Evolutionary conservation across 305 asterid species (phyloP).

Genomic region (Fraxinus nigra): DNA sequence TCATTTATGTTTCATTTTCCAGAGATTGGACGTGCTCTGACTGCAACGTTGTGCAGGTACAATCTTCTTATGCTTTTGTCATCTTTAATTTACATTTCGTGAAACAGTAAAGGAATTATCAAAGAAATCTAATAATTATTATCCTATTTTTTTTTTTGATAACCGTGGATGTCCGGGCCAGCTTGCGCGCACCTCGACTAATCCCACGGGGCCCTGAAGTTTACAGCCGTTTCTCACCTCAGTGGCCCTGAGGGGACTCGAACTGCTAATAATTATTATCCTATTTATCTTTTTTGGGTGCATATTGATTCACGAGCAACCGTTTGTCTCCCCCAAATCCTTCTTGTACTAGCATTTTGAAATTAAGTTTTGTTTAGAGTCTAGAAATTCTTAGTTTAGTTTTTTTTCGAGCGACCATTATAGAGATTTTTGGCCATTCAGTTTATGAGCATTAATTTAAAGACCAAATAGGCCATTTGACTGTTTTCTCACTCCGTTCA

Average conservation of each 20-base stretch:
- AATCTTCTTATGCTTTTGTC: not conserved
- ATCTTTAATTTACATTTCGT: not conserved
- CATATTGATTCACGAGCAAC: not conserved
- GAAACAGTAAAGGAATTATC: not conserved
- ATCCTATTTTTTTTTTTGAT: too few species aligned
- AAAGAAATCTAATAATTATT: not conserved
- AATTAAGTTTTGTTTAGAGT: not conserved
- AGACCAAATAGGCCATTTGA: not conserved
- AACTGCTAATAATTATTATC: not conserved
- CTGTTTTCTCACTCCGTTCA: not conserved
- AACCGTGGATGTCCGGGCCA: too few species aligned
- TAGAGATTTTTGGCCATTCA: not conserved
- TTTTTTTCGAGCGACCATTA: not conserved
- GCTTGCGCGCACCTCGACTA: too few species aligned
- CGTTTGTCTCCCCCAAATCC: not conserved
- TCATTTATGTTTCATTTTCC: constrained; percentile 35
- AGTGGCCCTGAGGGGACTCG: too few species aligned
- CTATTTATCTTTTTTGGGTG: not conserved
- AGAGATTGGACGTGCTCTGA: constrained; percentile 71
- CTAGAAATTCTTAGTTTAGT: not conserved
- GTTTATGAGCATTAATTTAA: not conserved
- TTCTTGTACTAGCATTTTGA: not conserved
- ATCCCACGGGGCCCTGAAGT: too few species aligned
- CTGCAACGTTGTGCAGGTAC: constrained; percentile 84
- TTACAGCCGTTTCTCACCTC: too few species aligned